Conservation (phyloP, 2,329 filamentous ascomycete genomes). For the Hymenoscyphus linearis region DNA sequence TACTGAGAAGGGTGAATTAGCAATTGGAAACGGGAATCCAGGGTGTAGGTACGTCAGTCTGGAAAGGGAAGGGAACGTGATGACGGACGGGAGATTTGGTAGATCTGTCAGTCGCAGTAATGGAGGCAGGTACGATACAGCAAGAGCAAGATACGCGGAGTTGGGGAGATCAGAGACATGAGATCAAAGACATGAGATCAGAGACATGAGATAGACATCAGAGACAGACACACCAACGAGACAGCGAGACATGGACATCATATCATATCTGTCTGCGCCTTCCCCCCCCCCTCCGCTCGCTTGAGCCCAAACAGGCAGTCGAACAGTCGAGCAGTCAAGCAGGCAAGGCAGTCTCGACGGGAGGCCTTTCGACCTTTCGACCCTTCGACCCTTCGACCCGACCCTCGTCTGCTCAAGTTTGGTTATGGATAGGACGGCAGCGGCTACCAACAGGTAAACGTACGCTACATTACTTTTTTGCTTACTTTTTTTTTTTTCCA, state of each 20-base stretch:
- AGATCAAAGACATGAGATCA: neutral
- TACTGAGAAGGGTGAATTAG: neutral
- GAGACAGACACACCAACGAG: too few species aligned
- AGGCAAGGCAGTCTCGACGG: too few species aligned
- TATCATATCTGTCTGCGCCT: neutral
- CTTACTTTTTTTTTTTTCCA: slow-evolving; percentile 1
- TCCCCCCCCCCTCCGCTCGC: neutral
- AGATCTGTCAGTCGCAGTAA: neutral
- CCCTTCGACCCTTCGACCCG: too few species aligned
- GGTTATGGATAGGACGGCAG: neutral
- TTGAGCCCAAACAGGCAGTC: too few species aligned
- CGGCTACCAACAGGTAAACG: neutral
- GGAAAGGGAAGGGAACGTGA: too few species aligned
- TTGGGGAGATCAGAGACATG: neutral
- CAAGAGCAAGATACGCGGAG: neutral
- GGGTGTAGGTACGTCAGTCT: neutral
- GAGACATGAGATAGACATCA: neutral
- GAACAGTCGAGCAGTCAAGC: too few species aligned
- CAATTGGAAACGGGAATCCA: neutral
- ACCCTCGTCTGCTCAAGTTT: too few species aligned
- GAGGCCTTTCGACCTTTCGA: too few species aligned
- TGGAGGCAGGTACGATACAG: neutral
- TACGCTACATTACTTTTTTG: neutral
- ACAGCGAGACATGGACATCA: too few species aligned
- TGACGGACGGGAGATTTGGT: neutral